A percentile compares a stretch with the other conserved stretches of the same genome.
These are phyloP conservation scores for Przewalskia tangutica DNA, from an alignment of 257 asterid genomes.

Conservation along the genomic window DNA sequence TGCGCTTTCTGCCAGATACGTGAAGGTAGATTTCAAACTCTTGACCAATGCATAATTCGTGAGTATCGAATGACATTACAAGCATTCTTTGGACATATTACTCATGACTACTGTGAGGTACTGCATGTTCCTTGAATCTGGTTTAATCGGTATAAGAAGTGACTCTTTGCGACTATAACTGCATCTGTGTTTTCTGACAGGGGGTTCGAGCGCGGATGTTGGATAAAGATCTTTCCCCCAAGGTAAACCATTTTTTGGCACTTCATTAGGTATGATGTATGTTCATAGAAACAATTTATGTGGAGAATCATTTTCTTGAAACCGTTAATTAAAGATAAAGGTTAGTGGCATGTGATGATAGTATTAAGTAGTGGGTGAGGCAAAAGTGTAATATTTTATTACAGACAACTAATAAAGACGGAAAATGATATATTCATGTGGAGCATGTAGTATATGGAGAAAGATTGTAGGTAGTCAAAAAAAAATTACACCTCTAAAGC, in stretches of 20 bases:
- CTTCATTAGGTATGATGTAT: neutral
- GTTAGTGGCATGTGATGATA: neutral
- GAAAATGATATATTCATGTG: neutral
- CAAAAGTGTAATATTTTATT: too few species aligned
- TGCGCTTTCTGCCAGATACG: conserved; percentile 47
- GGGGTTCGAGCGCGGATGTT: conserved; percentile 79
- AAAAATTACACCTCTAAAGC: too few species aligned
- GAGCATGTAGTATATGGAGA: neutral
- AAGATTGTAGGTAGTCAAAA: too few species aligned
- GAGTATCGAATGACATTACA: conserved; percentile 89
- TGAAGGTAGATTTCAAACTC: conserved; percentile 79
- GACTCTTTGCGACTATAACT: neutral
- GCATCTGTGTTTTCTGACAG: conserved; percentile 21
- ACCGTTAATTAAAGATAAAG: neutral
- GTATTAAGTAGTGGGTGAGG: neutral
- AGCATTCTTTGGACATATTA: conserved; percentile 49
- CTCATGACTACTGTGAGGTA: conserved; percentile 69
- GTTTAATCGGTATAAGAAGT: neutral
- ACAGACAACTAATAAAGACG: neutral
- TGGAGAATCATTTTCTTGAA: neutral
- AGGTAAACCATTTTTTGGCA: conserved; percentile 36
- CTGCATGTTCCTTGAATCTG: neutral
- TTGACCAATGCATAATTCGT: conserved; percentile 73
- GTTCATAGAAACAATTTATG: neutral
- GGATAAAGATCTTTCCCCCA: conserved; percentile 66